Evolutionary conservation across 495 filamentous ascomycete species (phyloP).

Genomic region (Penicillium paradoxum): DNA sequence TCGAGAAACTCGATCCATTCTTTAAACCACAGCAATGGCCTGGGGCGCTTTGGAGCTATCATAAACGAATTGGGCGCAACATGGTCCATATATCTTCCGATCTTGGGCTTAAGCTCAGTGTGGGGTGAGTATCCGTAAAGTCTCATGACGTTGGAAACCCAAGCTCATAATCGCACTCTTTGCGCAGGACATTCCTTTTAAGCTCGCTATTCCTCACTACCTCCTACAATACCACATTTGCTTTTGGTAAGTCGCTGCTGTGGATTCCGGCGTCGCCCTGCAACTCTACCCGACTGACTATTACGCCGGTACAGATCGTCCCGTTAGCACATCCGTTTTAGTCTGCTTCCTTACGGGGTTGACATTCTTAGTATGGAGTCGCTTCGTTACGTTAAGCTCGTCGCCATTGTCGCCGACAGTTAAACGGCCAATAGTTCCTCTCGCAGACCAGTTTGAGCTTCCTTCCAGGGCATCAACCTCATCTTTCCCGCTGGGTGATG

Average conservation of each 20-base stretch:
- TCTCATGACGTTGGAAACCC: background rate
- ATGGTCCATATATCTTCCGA: conserved; percentile 35
- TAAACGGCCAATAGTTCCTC: conserved; percentile 16
- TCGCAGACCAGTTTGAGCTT: conserved; percentile 21
- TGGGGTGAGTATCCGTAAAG: conserved; percentile 30
- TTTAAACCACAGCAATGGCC: conserved; percentile 14
- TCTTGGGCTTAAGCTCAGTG: conserved; percentile 30
- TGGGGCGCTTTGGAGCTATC: background rate
- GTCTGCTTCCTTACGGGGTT: conserved; percentile 34
- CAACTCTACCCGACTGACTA: conserved; percentile 14
- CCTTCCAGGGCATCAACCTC: conserved; percentile 13
- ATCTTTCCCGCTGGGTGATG: conserved; percentile 7
- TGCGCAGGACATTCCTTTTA: conserved; percentile 31
- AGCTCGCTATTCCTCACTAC: conserved; percentile 32
- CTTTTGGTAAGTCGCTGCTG: conserved; percentile 35
- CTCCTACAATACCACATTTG: conserved; percentile 37
- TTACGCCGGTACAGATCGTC: conserved; percentile 31
- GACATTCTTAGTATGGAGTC: conserved; percentile 30
- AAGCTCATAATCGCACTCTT: conserved; percentile 11
- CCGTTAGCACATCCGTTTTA: conserved; percentile 34
- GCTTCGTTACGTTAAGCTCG: conserved; percentile 20
- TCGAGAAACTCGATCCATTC: background rate
- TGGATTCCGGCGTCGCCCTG: background rate
- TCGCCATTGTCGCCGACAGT: conserved; percentile 13
- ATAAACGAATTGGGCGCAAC: conserved; percentile 12